Evolutionary conservation across 257 asterid species (phyloP).

Genomic region (Solanum pinnatisectum): DNA sequence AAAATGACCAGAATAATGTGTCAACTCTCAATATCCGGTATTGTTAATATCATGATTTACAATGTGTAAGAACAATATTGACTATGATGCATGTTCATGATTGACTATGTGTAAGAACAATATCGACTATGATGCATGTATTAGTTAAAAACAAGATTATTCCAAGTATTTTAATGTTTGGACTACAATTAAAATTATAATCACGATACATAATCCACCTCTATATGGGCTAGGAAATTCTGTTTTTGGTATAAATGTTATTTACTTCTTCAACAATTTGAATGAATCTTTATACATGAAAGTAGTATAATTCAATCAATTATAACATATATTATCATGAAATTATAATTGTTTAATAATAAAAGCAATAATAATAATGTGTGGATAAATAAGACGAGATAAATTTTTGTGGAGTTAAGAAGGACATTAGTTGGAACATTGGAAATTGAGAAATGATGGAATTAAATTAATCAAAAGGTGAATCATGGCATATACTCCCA

Average conservation of each 20-base stretch:
- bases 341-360: not conserved
- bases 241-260: too few species aligned
- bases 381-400: not conserved
- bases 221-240: not conserved
- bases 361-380: not conserved
- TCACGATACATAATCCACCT: not conserved
- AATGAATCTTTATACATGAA: not conserved
- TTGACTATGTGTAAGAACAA: too few species aligned
- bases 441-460: constrained; percentile 7
- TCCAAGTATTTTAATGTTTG: too few species aligned
- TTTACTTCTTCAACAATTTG: not conserved
- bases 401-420: not conserved
- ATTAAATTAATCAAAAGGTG: not conserved
- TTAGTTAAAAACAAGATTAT: too few species aligned
- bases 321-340: not conserved
- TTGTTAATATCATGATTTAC: not conserved
- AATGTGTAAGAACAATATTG: not conserved
- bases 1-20: constrained; percentile 1
- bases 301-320: not conserved
- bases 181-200: too few species aligned
- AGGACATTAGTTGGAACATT: constrained; percentile 16
- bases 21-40: not conserved
- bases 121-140: too few species aligned
- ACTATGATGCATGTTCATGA: not conserved
- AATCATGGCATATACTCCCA: not conserved